Percentiles rank a stretch among this genome's conserved stretches.
These are phyloP conservation scores for Fusarium longipes DNA, from an alignment of 2,329 filamentous ascomycete genomes.

Conservation along the genomic window DNA sequence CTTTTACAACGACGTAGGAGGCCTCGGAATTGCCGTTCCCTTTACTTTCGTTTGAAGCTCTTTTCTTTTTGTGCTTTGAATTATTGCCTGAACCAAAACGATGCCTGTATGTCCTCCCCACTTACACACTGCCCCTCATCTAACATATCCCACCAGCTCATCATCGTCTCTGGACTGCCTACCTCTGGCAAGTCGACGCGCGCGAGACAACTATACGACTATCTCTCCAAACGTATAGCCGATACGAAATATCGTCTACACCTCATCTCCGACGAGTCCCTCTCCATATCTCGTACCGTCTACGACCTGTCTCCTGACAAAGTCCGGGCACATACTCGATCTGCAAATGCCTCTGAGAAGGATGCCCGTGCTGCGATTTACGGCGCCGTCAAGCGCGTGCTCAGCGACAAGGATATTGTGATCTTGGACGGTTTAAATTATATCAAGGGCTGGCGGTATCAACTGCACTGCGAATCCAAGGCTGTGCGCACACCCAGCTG, in stretches of 20 bases:
- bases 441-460: conserved; percentile 91
- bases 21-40: neutral
- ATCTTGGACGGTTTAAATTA: conserved; percentile 86
- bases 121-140: conserved; percentile 16
- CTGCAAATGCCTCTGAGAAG: conserved; percentile 81
- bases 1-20: neutral
- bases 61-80: neutral
- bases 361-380: conserved; percentile 81
- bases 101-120: conserved; percentile 42
- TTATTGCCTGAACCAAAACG: neutral
- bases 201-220: conserved; percentile 72
- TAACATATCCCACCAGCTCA: conserved; percentile 60
- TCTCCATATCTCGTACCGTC: conserved; percentile 75
- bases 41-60: neutral
- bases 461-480: conserved; percentile 87
- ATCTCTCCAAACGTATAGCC: conserved; percentile 69
- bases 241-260: conserved; percentile 71
- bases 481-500: conserved; percentile 80
- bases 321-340: conserved; percentile 70
- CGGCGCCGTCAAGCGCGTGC: conserved; percentile 80
- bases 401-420: conserved; percentile 79
- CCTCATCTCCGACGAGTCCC: conserved; percentile 77
- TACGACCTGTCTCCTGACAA: conserved; percentile 71
- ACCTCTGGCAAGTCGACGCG: conserved; percentile 76
- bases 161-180: conserved; percentile 74